These are phyloP conservation scores for Cyclostephanos tholiformis DNA, from an alignment of 108 stramenopile species.

Conservation along the genomic window DNA sequence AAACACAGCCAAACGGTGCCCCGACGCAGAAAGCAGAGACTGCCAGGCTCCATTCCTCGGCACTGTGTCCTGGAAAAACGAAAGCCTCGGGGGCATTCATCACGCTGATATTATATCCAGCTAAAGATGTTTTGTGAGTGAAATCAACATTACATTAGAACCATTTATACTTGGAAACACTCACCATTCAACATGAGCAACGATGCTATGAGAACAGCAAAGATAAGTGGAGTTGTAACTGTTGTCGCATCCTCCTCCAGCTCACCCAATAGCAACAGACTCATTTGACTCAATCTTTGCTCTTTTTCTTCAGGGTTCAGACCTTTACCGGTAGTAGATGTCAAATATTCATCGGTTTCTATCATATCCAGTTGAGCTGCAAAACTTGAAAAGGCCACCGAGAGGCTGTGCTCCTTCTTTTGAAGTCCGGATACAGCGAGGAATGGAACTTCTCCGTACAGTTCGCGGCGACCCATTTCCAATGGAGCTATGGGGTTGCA, in stretches of 20 bases:
- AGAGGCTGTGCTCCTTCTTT: constrained; percentile 62
- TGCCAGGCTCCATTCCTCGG: constrained; percentile 77
- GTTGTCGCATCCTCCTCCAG: constrained; percentile 79
- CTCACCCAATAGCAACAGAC: constrained; percentile 82
- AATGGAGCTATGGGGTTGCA: constrained; percentile 45
- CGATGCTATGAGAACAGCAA: constrained; percentile 66
- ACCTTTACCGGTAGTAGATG: constrained; percentile 39
- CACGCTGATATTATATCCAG: constrained; percentile 83
- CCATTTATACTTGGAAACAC: not conserved
- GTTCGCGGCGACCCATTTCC: constrained; percentile 80
- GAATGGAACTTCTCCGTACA: constrained; percentile 84
- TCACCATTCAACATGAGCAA: constrained; percentile 46
- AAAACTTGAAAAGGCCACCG: constrained; percentile 73
- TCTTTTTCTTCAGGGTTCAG: constrained; percentile 56
- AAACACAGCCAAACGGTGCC: constrained; percentile 77
- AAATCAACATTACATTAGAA: not conserved
- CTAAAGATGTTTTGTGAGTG: constrained; percentile 54
- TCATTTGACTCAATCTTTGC: constrained; percentile 55
- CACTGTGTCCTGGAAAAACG: constrained; percentile 84
- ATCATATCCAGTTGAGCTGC: constrained; percentile 79
- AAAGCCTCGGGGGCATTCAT: constrained; percentile 87
- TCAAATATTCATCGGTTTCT: constrained; percentile 46
- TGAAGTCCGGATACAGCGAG: constrained; percentile 84
- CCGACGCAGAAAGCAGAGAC: constrained; percentile 84
- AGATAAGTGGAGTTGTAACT: constrained; percentile 83